Evolutionary conservation across 306 rosid species (phyloP), one percentile per base, ranked within the genome.

Genomic region (Neltuma alba): DNA sequence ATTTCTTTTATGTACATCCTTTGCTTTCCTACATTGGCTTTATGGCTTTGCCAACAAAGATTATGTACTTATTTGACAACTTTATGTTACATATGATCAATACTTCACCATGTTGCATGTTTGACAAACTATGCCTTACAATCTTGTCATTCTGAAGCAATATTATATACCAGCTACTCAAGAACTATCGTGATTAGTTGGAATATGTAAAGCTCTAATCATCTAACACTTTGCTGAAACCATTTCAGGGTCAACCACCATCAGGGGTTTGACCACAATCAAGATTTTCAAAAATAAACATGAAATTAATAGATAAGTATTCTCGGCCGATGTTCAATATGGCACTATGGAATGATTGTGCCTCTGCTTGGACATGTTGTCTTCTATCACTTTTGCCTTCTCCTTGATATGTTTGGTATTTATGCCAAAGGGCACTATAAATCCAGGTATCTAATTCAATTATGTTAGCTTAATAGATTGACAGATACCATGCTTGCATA

Each of bases 141-240:
- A 78, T 31, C 42, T 64, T 78, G 41, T 78, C 60, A 20, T 36
- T 37, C 30, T 68, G 54, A n/a, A 68, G 73, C 73, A 68, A 40
- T 68, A 68, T 68, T 68, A 68, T 68, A 23, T 68, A 57, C 44
- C 95, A 57, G 77, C 92, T 15, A 88, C 93, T 7, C 75, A 93
- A 74, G 93, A 92, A 72, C 82, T 90, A 33, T 66, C 93, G 13
- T 86, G 96, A 5, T 82, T 90, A 76, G 86, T 83, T 68, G 97
- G 92, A n/a, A 88, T 91, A 50, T 91, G 93, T 89, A 85, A 92
- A 80, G 92, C 92, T 75, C 93, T 93, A 13, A 82, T 88, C 33
- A 86, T 92, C 67, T 96, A 90, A 62, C 92, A 89, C 84, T 90
- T 92, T 78, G 67, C 96, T 2, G 93, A 92, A 84, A 90, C 97